Conservation (phyloP, 2,329 filamentous ascomycete species). For the Aspergillus sp. region DNA sequence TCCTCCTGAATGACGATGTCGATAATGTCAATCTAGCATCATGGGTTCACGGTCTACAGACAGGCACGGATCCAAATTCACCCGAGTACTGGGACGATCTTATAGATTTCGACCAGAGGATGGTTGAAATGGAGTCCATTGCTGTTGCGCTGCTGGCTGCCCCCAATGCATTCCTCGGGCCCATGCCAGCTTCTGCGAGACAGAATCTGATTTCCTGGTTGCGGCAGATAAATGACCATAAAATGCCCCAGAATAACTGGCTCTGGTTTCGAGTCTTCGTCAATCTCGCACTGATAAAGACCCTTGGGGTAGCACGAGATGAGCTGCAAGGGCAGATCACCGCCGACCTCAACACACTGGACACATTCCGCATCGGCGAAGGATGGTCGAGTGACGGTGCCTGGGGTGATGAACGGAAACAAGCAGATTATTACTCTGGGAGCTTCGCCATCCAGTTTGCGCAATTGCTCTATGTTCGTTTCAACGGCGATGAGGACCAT, state of each 20-base stretch:
- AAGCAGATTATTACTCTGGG: conserved; percentile 56
- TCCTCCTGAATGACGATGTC: conserved; percentile 11
- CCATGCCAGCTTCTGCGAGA: neutral
- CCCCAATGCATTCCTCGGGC: conserved; percentile 37
- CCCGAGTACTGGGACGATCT: conserved; percentile 52
- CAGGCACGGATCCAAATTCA: conserved; percentile 27
- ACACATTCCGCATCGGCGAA: conserved; percentile 46
- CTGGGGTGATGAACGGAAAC: conserved; percentile 36
- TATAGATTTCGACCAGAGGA: conserved; percentile 50
- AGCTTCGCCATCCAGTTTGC: conserved; percentile 57
- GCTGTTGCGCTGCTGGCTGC: conserved; percentile 50
- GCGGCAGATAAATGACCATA: conserved; percentile 43
- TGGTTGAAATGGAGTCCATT: conserved; percentile 57
- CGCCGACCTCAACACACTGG: conserved; percentile 45
- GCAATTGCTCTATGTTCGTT: conserved; percentile 49
- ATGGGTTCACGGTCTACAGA: conserved; percentile 2
- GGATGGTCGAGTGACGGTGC: conserved; percentile 53
- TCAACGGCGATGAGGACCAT: conserved; percentile 45
- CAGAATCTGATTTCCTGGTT: conserved; percentile 45
- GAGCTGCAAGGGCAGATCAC: conserved; percentile 41
- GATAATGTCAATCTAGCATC: neutral
- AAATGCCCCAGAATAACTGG: conserved; percentile 53
- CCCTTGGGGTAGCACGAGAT: conserved; percentile 39
- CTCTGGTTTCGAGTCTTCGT: conserved; percentile 55
- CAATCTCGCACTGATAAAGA: conserved; percentile 48